Base-by-base conservation (phyloP, 805 yeast genomes). In the Suhomyces vadensis region DNA sequence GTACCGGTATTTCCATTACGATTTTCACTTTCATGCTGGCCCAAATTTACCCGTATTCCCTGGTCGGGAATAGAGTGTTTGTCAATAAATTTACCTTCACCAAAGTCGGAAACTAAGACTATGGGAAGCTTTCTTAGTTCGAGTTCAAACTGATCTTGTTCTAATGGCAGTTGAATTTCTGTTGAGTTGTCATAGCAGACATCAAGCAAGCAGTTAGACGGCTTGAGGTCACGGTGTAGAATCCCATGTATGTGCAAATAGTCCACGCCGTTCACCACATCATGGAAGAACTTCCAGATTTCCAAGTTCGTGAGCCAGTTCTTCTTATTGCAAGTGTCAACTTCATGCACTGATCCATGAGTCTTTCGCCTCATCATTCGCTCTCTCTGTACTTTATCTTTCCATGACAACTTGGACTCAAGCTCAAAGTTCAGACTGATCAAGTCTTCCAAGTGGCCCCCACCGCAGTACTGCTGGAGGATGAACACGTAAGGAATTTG, bases 1-100 rank as follows among this genome's bases (percentile, higher is more conserved):
- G 97, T 90, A 0, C 97, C 97, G 0, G 97, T 90, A 35, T 82
- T 78, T 0, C 97, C 97, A 4, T 90, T 82, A 1, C 91, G 82
- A 7, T 74, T 72, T 38, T 90, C 68, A 33, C 29, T 25, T 6
- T 43, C 46, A 19, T 31, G 13, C 40, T 37, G 21, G 38, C n/a
- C 17, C 40, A 26, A 8, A 29, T 29, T 29, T 14, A 14, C 19
- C 3, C 20, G 7, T 11, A 27, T 27, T 27, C 31, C 31, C 19
- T 22, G 21, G 22, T 36, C 36, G 13, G 37, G 29, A 6, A 23
- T 14, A 23, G 51, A 44, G 17, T 60, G 64, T 47, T 67, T 80
- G 10, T 92, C 89, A 42, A 83, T 83, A 50, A 85, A 70, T 51
- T 85, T 87, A 5, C 94, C 87, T 61, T 90, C 97, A 3, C 97